Evolutionary conservation across 2,329 filamentous ascomycete species (phyloP), one percentile per base, ranked within the genome.

Genomic region (Plenodomus lindquistii): DNA sequence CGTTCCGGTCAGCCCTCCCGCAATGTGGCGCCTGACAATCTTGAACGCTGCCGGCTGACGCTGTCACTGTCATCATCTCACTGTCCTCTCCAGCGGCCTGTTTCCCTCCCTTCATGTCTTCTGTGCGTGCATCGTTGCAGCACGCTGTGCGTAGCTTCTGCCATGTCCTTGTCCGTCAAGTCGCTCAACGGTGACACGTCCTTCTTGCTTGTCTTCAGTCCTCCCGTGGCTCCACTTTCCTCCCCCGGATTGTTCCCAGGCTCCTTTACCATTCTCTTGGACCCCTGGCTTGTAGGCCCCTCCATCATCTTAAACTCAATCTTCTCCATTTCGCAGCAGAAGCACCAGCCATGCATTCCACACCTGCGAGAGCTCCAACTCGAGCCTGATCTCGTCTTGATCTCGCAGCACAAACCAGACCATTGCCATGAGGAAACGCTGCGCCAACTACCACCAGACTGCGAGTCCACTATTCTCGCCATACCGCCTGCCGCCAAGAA

Each of bases 391-490:
- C 56, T 85, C 15, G 77, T 86, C 24, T 68, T 86, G 40, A 77
- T 85, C 48, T 83, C 80, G 5, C 83, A 86, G 59, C 78, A 80
- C 57, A 85, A 85, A 63, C 82, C 81, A 15, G 87, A 89, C 61
- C 87, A 89, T 63, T 89, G 87, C 69, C 83, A 90, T 62, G 80
- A 86, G 70, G 78, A 81, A 29, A 89, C 87, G 0, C 75, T 91
- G 13, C 82, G 82, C 31, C 82, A 87, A 54, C 76, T 91, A 4
- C 79, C 83, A 0, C 66, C 74, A 13, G 72, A 76, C 20, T 78
- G 76, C 36, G 80, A 78, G 57, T 84, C 85, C 1, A 73, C 81
- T n/a, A 85, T 91, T 40, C 75, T 89, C 4, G 85, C 86, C 15
- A 85, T 85, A 46, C 82, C 85, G 3, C 73, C 79, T 3, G 84